Evolutionary conservation across 352 stramenopile species (phyloP).

Genomic region (Blastocystis sp.): DNA sequence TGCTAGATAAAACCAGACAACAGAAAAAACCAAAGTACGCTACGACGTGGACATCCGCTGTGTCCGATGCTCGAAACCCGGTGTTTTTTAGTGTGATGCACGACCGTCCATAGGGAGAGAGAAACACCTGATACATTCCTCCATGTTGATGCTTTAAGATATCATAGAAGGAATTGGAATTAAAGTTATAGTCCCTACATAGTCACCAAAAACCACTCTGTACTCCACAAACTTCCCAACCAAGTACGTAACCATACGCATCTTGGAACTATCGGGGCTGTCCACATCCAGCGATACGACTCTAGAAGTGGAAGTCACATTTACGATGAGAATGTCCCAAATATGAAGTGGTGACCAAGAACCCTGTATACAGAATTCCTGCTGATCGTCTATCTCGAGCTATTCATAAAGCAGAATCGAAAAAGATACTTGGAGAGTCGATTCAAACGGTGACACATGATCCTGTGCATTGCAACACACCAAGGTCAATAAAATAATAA

Average conservation of each 20-base stretch:
- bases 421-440: no score
- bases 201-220: not conserved
- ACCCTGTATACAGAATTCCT: not conserved
- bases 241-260: slow-evolving; percentile 10
- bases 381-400: not conserved
- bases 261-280: slow-evolving; percentile 3
- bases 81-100: not conserved
- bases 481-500: no score
- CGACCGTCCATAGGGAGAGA: not conserved
- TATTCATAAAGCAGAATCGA: not conserved
- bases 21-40: not conserved
- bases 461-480: no score
- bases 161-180: slow-evolving; percentile 18
- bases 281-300: not conserved
- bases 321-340: slow-evolving; percentile 16
- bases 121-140: not conserved
- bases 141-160: not conserved
- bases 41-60: not conserved
- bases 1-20: not conserved
- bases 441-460: no score
- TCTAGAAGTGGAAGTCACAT: not conserved
- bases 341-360: not conserved
- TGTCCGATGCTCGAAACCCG: not conserved
- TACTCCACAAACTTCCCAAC: not conserved
- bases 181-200: not conserved